Evolutionary conservation across 805 yeast species (phyloP), one percentile per base, ranked within the genome.

Genomic region (Pichia deserticola): DNA sequence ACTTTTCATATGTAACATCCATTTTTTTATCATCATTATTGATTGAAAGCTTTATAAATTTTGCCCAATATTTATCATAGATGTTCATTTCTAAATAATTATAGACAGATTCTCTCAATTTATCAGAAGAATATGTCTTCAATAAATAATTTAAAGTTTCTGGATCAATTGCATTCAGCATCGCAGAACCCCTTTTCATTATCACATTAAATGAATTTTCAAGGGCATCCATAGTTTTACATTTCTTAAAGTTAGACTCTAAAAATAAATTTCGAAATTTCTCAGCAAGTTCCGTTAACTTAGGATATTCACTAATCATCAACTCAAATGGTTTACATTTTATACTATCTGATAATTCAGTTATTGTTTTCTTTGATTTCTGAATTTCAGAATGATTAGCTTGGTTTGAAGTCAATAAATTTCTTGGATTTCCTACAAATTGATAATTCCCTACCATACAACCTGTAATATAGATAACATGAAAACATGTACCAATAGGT

Each of bases 81-180:
- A 88, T 63, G 50, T 81, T 81, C 52, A 74, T 57, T 57, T 90
- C 97, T 13, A 87, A 82, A 57, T 87, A 87, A 48, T 79, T 80
- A 57, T 81, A 84, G 2, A 89, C 71, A 42, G 80, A 69, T 50
- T 71, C 72, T 55, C 72, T 77, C 54, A 80, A 65, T 50, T 82
- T 79, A 12, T 50, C 41, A n/a, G 38, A 28, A 2, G 42, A 10
- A 36, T 46, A 51, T 7, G 32, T 20, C 9, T 36, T 32, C 6
- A 15, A 74, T 12, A 48, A 25, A 11, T 35, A 8, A 29, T 61
- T 62, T 30, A 71, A 64, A 3, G 50, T 45, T 11, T 48, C 38
- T 1, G 34, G n/a, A 15, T 51, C 49, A 10, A 48, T 4, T 7
- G 52, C 45, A n/a, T 50, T 51, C 13, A 53, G 40, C 20, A 67